Percentiles rank a stretch among this genome's conserved stretches.
These are phyloP conservation scores for Pseudozyma pruni DNA, from an alignment of 1,284 basidiomycete genomes.

Conservation along the genomic window DNA sequence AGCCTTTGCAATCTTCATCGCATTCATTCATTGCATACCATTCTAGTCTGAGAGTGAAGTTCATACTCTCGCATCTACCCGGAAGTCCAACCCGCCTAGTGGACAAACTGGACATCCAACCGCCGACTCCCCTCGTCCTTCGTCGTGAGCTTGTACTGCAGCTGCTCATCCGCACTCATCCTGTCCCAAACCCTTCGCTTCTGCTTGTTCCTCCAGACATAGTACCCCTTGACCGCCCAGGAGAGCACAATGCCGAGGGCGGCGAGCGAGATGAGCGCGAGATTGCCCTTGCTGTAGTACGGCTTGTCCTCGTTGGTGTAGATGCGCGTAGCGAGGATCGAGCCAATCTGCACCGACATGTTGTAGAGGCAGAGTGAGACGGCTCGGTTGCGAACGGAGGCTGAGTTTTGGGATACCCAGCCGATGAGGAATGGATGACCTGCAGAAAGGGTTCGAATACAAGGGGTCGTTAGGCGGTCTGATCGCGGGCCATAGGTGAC, in stretches of 20 bases:
- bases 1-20: too few relatives aligned
- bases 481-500: not conserved
- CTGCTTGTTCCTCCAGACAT: slow-evolving; percentile 41
- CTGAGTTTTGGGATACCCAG: slow-evolving; percentile 33
- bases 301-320: slow-evolving; percentile 52
- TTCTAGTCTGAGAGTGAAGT: too few relatives aligned
- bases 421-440: slow-evolving; percentile 42
- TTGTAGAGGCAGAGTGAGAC: slow-evolving; percentile 52
- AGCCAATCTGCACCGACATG: slow-evolving; percentile 53
- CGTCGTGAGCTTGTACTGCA: slow-evolving; percentile 44
- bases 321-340: slow-evolving; percentile 43
- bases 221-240: slow-evolving; percentile 48
- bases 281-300: slow-evolving; percentile 48
- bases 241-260: slow-evolving; percentile 32
- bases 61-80: too few relatives aligned
- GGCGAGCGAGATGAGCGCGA: slow-evolving; percentile 29
- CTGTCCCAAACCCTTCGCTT: slow-evolving; percentile 32
- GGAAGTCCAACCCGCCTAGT: slow-evolving; percentile 10
- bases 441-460: not conserved
- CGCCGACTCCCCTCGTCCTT: slow-evolving; percentile 45
- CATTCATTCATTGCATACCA: too few relatives aligned
- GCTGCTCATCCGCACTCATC: slow-evolving; percentile 28
- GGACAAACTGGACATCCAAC: slow-evolving; percentile 45
- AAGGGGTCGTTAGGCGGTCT: not conserved
- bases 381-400: slow-evolving; percentile 48